Percentiles rank a stretch among this genome's conserved stretches.
Conservation (phyloP, 2,329 filamentous ascomycete species). For the Epichloe bromicola region DNA sequence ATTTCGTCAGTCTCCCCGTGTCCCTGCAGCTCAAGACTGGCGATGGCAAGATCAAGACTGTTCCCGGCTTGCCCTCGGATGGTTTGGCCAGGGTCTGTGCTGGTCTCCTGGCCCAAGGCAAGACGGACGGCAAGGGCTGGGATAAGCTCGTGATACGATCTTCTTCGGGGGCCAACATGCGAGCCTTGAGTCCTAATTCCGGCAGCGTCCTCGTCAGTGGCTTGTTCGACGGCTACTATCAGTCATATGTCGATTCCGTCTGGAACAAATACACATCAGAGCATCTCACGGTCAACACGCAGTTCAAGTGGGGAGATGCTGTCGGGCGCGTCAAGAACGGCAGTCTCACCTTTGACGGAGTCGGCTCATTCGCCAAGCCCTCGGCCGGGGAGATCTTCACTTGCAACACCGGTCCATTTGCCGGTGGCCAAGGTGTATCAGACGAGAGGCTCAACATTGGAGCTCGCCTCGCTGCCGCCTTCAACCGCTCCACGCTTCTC, state of each 20-base stretch:
- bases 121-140: conserved; percentile 36
- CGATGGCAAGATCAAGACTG: conserved; percentile 29
- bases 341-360: conserved; percentile 26
- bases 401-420: conserved; percentile 45
- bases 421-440: conserved; percentile 24
- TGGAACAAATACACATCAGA: conserved; percentile 35
- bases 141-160: conserved; percentile 34
- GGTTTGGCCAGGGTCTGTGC: conserved; percentile 33
- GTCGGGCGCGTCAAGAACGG: conserved; percentile 27
- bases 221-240: conserved; percentile 38
- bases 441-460: conserved; percentile 48
- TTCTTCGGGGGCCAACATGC: conserved; percentile 25
- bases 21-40: conserved; percentile 39
- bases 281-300: conserved; percentile 39
- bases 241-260: conserved; percentile 35
- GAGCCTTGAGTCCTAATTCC: conserved; percentile 40
- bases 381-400: conserved; percentile 36
- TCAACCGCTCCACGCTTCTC: conserved; percentile 61
- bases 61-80: conserved; percentile 34
- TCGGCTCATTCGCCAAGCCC: conserved; percentile 36
- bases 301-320: conserved; percentile 36
- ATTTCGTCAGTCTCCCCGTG: conserved; percentile 59
- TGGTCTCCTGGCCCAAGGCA: conserved; percentile 31
- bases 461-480: conserved; percentile 60
- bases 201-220: conserved; percentile 29